phyloP scores from a whole-genome alignment of 2,329 filamentous ascomycete species.

The Penicillium sp. region DNA sequence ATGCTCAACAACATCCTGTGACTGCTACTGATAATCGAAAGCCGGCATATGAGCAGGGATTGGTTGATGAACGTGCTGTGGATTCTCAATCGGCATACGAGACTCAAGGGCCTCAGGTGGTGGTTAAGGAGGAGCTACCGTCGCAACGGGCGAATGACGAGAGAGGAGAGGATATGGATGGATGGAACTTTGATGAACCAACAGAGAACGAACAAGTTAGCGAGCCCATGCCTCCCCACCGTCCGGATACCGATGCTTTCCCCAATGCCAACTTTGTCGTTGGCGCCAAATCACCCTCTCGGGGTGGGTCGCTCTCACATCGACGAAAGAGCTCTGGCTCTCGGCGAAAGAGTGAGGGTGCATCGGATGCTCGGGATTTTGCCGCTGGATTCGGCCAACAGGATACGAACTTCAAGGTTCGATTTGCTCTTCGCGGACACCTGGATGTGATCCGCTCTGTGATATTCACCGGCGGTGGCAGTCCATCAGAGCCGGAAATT shows the following conservation, averaged over 20 bases:
- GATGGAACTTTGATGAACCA: constrained; percentile 90
- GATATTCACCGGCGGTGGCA: constrained; percentile 95
- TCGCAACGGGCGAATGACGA: constrained; percentile 44
- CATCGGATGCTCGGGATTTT: constrained; percentile 61
- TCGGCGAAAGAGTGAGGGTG: constrained; percentile 62
- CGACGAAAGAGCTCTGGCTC: constrained; percentile 79
- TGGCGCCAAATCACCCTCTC: constrained; percentile 75
- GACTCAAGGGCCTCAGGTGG: constrained; percentile 55
- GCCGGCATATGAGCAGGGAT: constrained; percentile 42
- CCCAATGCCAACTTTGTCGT: constrained; percentile 72
- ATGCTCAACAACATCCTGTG: constrained; percentile 50
- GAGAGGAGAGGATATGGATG: constrained; percentile 64
- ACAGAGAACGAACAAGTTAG: constrained; percentile 52
- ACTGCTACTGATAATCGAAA: constrained; percentile 56
- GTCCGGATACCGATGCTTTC: constrained; percentile 86
- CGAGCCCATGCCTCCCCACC: constrained; percentile 54
- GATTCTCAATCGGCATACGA: constrained; percentile 62
- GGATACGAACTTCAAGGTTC: constrained; percentile 85
- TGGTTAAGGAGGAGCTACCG: constrained; percentile 44
- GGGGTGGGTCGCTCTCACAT: constrained; percentile 64
- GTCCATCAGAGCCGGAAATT: constrained; percentile 92
- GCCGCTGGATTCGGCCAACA: constrained; percentile 39
- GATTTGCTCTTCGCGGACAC: constrained; percentile 88
- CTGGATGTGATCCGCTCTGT: constrained; percentile 91
- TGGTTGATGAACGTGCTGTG: constrained; percentile 57